Conservation (phyloP, 2,329 filamentous ascomycete genomes). For the Chalaropsis ovoidea region DNA sequence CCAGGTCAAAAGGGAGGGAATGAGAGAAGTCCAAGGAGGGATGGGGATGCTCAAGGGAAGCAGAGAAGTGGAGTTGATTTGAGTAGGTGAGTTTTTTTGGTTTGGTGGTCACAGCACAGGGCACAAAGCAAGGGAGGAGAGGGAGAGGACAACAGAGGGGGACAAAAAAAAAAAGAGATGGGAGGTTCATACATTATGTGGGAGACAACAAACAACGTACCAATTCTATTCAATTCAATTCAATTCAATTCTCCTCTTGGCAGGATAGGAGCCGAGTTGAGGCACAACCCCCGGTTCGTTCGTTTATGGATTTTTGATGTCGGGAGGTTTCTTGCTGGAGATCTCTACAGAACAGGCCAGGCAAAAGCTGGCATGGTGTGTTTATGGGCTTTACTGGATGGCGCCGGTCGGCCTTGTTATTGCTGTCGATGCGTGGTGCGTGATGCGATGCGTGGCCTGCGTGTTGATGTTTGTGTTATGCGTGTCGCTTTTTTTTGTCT, state of each 20-base stretch:
- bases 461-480: neutral
- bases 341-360: slow-evolving; percentile 1
- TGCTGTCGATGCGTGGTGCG: neutral
- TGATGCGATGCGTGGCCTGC: neutral
- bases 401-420: neutral
- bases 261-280: neutral
- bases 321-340: neutral
- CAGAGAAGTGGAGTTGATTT: slow-evolving; percentile 15
- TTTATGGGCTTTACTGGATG: neutral
- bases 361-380: neutral
- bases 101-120: slow-evolving; percentile 15
- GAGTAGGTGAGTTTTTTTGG: slow-evolving; percentile 4
- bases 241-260: neutral
- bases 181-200: neutral
- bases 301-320: neutral
- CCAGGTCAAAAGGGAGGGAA: slow-evolving; percentile 17
- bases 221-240: too few relatives aligned
- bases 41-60: slow-evolving; percentile 11
- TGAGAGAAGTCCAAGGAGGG: neutral
- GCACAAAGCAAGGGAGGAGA: slow-evolving; percentile 9
- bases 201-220: neutral
- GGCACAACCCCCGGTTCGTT: neutral
- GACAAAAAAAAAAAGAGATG: slow-evolving; percentile 13
- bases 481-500: neutral
- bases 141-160: neutral